Evolutionary conservation across 129 eudicot species (phyloP), one percentile per base, ranked within the genome.

Genomic region (Flaveria bidentis): DNA sequence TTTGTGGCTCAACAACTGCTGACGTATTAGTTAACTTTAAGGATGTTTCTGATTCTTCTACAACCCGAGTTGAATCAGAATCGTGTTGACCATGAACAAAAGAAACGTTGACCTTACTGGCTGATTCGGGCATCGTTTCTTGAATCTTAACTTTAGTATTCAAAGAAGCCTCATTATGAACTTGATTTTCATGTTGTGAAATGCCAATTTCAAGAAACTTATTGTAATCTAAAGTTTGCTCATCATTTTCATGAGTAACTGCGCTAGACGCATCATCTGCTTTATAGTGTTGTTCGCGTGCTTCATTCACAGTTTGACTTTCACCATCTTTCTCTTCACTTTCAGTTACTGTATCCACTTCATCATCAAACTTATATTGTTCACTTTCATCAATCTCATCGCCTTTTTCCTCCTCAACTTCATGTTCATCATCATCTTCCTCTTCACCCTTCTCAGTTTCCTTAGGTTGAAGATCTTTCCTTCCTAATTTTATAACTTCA

Each of bases 201-300:
- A 15, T 5, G 26, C 62, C 13, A 4, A 8, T 55, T 55, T 55
- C 46, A 28, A 63, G 44, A 30, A 28, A 63, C 68, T 63, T 28
- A 30, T 5, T 63, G 4, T 33, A 12, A 63, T 63, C 68, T 16
- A 63, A 63, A 30, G 45, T 63, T 63, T 63, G 68, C 22, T 30
- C 68, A 13, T 63, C 22, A 15, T 30, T 11, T 5, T 14, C 46
- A 46, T 71, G 46, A 50, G 47, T 71, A 71, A 71, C 75, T 50
- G 62, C 75, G 2, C 75, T 71, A 49, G 75, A 71, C 51, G 75
- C 75, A 28, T 71, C 75, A 9, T 71, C 75, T 30, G 75, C 75
- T 10, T 26, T 71, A 52, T 70, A 70, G 25, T 50, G 75, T 16
- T 71, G 47, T 50, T 71, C 75, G 13, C 47, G 75, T 3, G 62